A percentile compares a stretch with the other conserved stretches of the same genome.
phyloP scores from a whole-genome alignment of 2,329 filamentous ascomycete genomes.

The Sclerotinia spermophila region DNA sequence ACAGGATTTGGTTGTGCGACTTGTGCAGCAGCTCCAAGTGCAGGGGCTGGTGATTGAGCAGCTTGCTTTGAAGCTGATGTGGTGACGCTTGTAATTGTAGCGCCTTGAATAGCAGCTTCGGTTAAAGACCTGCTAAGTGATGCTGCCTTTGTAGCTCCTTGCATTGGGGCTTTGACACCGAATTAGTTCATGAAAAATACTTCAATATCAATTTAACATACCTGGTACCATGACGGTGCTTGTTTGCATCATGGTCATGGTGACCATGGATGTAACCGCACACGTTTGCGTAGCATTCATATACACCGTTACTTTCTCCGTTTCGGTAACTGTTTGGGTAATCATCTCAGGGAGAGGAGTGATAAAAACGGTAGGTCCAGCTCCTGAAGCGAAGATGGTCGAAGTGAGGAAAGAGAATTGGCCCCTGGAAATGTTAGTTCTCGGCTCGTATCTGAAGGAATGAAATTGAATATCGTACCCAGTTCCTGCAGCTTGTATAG shows the following conservation, averaged over 20 bases:
- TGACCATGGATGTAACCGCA: conserved; percentile 24
- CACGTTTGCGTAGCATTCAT: conserved; percentile 11
- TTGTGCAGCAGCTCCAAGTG: conserved; percentile 16
- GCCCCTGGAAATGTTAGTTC: conserved; percentile 26
- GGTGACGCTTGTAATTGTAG: not conserved
- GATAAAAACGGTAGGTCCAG: conserved; percentile 39
- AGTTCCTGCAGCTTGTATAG: conserved; percentile 18
- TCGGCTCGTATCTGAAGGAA: not conserved
- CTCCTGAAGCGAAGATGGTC: conserved; percentile 38
- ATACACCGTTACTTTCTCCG: conserved; percentile 4
- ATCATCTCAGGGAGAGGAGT: conserved; percentile 36
- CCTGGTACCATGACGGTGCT: conserved; percentile 12
- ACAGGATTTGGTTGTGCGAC: conserved; percentile 12
- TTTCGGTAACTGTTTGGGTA: conserved; percentile 26
- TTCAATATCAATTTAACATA: not conserved
- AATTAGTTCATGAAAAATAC: not conserved
- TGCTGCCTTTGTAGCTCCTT: not conserved
- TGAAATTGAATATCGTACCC: not conserved
- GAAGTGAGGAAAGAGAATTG: conserved; percentile 40
- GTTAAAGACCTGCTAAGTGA: not conserved
- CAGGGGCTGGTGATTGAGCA: not conserved
- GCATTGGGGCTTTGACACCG: not conserved
- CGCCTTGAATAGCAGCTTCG: not conserved
- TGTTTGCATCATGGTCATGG: conserved; percentile 22
- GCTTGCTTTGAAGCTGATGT: not conserved